phyloP scores from a whole-genome alignment of 352 stramenopile genomes.

The Saprolegnia parasitica region DNA sequence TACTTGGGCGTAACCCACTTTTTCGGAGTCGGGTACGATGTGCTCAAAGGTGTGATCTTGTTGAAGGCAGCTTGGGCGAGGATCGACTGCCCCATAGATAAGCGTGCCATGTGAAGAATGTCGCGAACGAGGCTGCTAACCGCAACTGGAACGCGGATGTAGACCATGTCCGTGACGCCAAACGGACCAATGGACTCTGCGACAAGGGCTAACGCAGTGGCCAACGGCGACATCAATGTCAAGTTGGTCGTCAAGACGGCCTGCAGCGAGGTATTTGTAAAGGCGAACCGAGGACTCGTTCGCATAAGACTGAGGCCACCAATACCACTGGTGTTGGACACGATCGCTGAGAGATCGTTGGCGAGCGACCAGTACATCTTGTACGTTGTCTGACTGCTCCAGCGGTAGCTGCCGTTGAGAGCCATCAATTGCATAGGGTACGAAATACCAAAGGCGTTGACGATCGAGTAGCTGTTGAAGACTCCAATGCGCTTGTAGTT shows the following conservation, averaged over 20 bases:
- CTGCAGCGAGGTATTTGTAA: background rate
- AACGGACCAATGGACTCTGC: background rate
- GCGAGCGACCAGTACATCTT: slow-evolving; percentile 15
- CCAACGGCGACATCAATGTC: slow-evolving; percentile 7
- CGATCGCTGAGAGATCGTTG: background rate
- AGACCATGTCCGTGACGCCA: slow-evolving; percentile 1
- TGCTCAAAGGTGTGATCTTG: background rate
- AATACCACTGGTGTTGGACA: slow-evolving; percentile 2
- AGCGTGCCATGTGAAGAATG: background rate
- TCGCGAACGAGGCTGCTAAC: background rate
- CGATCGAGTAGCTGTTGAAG: background rate
- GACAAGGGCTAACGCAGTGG: background rate
- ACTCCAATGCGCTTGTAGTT: slow-evolving; percentile 11
- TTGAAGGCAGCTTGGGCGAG: background rate
- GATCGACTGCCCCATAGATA: background rate
- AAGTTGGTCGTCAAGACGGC: background rate
- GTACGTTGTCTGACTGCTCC: background rate
- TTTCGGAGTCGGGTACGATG: slow-evolving; percentile 5
- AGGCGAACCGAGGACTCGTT: background rate
- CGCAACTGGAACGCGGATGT: background rate
- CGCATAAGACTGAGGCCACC: background rate
- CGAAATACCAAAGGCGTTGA: background rate
- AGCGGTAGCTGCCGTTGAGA: background rate
- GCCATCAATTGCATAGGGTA: background rate
- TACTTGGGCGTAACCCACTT: slow-evolving; percentile 5